Conservation (phyloP, 306 rosid genomes). For the Trifolium pratense region DNA sequence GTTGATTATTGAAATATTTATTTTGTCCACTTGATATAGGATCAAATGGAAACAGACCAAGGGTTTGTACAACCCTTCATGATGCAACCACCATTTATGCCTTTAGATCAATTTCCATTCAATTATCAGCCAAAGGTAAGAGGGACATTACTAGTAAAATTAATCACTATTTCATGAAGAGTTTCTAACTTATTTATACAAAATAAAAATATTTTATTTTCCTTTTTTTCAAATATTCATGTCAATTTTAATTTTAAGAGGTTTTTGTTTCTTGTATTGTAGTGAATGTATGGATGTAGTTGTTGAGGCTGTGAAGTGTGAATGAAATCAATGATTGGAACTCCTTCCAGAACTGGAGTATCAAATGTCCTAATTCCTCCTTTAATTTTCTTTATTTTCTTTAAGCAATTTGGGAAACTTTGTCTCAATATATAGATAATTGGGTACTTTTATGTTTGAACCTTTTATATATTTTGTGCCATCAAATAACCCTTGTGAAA, state of each 20-base stretch:
- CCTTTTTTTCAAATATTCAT: neutral
- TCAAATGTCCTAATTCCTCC: neutral
- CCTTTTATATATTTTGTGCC: neutral
- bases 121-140: slow-evolving; percentile 23
- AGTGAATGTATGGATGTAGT: slow-evolving; percentile 9
- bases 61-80: neutral
- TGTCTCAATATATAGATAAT: neutral
- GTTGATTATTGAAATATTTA: neutral
- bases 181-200: neutral
- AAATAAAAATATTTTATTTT: neutral
- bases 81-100: slow-evolving; percentile 10
- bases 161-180: neutral
- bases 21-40: slow-evolving; percentile 1
- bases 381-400: neutral
- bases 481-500: too few species aligned
- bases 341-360: neutral
- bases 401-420: neutral
- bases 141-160: neutral
- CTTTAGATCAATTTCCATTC: slow-evolving; percentile 14
- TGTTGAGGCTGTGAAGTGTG: neutral
- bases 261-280: neutral
- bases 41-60: neutral
- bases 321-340: neutral
- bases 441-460: neutral
- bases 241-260: neutral